phyloP scores from a whole-genome alignment of 2,329 filamentous ascomycete species.

The Verticillium isaacii region DNA sequence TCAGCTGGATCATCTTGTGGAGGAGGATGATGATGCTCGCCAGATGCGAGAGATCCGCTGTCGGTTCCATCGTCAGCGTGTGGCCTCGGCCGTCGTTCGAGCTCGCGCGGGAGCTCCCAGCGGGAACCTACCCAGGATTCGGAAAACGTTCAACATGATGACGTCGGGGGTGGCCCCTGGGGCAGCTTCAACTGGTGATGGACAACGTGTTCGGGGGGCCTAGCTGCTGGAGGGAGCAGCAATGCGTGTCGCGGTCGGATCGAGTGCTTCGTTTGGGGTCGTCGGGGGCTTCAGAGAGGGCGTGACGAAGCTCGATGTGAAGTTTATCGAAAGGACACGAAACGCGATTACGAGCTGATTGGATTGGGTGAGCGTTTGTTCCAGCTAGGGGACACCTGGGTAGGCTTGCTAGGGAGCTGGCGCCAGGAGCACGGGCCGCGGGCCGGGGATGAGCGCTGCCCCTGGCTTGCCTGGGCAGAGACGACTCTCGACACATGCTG shows the following conservation, averaged over 20 bases:
- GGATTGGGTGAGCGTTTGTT: slow-evolving; percentile 4
- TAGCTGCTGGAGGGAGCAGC: slow-evolving; percentile 2
- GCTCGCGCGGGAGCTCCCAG: not conserved
- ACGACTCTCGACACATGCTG: not conserved
- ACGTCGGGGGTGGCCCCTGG: slow-evolving; percentile 14
- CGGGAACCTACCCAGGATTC: slow-evolving; percentile 45
- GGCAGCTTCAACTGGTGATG: slow-evolving; percentile 1
- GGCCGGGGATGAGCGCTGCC: not conserved
- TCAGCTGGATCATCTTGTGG: slow-evolving; percentile 93
- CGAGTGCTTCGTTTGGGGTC: not conserved
- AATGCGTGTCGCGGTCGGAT: not conserved
- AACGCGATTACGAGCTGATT: slow-evolving; percentile 18
- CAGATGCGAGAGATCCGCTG: slow-evolving; percentile 94
- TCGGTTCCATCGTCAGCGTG: slow-evolving; percentile 14
- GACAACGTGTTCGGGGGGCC: not conserved
- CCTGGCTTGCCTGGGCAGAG: no score
- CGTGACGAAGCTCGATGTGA: not conserved
- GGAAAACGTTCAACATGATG: slow-evolving; percentile 55
- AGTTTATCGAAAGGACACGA: slow-evolving; percentile 17
- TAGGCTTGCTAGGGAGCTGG: not conserved
- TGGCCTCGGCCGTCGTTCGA: slow-evolving; percentile 5
- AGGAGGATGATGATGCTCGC: slow-evolving; percentile 90
- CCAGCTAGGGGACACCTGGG: not conserved
- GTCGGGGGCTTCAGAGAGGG: not conserved
- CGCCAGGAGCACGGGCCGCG: not conserved